Evolutionary conservation across 140 eudicot species (phyloP).

Genomic region (Anethum foeniculum): DNA sequence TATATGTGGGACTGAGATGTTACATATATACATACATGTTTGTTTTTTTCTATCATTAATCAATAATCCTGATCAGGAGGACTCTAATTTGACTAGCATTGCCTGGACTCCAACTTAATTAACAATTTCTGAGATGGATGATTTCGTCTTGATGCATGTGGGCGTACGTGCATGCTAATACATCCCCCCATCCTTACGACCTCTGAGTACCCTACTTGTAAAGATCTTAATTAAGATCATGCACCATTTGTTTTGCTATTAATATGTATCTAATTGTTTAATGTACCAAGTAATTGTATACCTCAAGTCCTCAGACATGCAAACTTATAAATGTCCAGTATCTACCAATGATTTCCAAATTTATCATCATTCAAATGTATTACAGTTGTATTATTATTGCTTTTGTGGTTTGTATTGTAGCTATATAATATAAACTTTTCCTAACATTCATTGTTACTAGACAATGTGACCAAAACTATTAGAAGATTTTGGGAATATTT

Average conservation of each 20-base stretch:
- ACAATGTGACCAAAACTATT: neutral
- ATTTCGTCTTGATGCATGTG: neutral
- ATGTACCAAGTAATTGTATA: slow-evolving; percentile 14
- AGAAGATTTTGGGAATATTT: neutral
- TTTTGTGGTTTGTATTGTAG: neutral
- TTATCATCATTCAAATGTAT: neutral
- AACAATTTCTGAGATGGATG: neutral
- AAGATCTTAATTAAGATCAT: slow-evolving; percentile 25
- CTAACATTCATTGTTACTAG: neutral
- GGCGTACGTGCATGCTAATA: slow-evolving; percentile 18
- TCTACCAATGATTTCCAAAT: neutral
- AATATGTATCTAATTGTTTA: slow-evolving; percentile 12
- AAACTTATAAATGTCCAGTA: neutral
- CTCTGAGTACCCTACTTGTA: slow-evolving; percentile 27
- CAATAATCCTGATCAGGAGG: neutral
- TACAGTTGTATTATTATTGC: neutral
- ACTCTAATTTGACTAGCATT: neutral
- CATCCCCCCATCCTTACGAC: slow-evolving; percentile 26
- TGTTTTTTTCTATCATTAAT: neutral
- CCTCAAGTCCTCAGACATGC: slow-evolving; percentile 8
- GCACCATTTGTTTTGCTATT: slow-evolving; percentile 2
- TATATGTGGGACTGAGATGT: no score
- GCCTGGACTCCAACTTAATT: neutral
- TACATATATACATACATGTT: neutral
- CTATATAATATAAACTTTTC: neutral